These are phyloP conservation scores for Fusarium azukiicola DNA, from an alignment of 2,329 filamentous ascomycete genomes.

Conservation along the genomic window DNA sequence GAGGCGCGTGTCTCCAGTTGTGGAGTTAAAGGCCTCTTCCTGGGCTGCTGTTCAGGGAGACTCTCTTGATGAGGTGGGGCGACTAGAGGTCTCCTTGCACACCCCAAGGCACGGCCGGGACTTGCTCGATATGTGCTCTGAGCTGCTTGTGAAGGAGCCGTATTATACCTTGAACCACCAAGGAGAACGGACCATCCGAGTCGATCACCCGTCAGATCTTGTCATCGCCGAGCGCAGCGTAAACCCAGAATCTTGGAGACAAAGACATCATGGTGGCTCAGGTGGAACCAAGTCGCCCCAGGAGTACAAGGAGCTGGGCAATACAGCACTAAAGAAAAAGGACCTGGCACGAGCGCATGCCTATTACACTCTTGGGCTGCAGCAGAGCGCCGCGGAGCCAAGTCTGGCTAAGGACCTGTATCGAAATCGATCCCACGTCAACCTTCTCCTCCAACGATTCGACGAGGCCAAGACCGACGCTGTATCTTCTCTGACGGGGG, in stretches of 20 bases:
- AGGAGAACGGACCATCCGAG: constrained; percentile 64
- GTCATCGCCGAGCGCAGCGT: constrained; percentile 41
- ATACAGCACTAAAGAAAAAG: constrained; percentile 52
- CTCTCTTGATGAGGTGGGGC: constrained; percentile 48
- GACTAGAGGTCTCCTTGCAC: constrained; percentile 59
- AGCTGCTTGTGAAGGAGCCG: constrained; percentile 71
- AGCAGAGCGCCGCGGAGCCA: not conserved
- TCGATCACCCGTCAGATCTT: constrained; percentile 60
- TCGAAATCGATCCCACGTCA: constrained; percentile 58
- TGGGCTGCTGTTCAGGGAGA: constrained; percentile 59
- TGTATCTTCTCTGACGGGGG: constrained; percentile 53
- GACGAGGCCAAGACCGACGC: constrained; percentile 59
- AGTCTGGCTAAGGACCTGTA: constrained; percentile 56
- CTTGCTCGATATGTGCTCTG: constrained; percentile 57
- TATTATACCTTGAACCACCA: constrained; percentile 68
- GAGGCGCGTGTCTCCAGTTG: constrained; percentile 54
- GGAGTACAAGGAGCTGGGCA: constrained; percentile 55
- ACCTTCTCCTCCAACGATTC: constrained; percentile 56
- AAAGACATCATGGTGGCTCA: not conserved
- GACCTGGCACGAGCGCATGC: constrained; percentile 47
- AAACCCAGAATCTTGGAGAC: constrained; percentile 44
- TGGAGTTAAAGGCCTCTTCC: constrained; percentile 49
- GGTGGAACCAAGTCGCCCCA: constrained; percentile 28
- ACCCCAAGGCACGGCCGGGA: constrained; percentile 59
- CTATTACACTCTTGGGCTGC: constrained; percentile 55